phyloP scores from a whole-genome alignment of 345 rosid genomes.

The Citrus hindsii region DNA sequence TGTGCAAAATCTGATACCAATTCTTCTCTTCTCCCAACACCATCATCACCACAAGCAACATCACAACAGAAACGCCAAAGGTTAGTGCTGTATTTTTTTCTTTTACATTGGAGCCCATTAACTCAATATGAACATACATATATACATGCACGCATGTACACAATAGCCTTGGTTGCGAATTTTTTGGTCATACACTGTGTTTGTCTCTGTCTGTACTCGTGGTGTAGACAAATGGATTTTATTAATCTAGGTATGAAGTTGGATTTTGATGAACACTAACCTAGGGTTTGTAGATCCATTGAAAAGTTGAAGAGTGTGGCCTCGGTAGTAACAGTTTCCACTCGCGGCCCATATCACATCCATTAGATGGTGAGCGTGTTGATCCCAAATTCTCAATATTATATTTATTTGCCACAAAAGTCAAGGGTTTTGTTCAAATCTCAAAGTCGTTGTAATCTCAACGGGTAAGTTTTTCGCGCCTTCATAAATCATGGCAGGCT shows the following conservation, averaged over 20 bases:
- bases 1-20: conserved; percentile 20
- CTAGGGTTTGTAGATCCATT: conserved; percentile 22
- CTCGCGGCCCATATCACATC: background rate
- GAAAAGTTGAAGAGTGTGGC: background rate
- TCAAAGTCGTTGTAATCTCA: conserved; percentile 17
- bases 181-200: conserved; percentile 19
- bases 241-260: conserved; percentile 6
- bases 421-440: conserved; percentile 36
- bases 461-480: background rate
- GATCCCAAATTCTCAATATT: conserved; percentile 17
- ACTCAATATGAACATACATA: background rate
- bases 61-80: conserved; percentile 24
- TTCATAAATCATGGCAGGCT: background rate
- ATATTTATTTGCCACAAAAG: conserved; percentile 12
- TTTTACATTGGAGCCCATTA: background rate
- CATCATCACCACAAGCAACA: conserved; percentile 11
- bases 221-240: conserved; percentile 2
- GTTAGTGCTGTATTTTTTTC: background rate
- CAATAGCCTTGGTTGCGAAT: background rate
- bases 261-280: conserved; percentile 26
- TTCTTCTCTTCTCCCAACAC: conserved; percentile 21
- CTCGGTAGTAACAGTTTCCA: background rate
- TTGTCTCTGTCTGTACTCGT: conserved; percentile 9
- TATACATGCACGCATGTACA: conserved; percentile 23
- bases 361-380: conserved; percentile 19